A percentile compares a stretch with the other conserved stretches of the same genome.
Conservation (phyloP, 192 early-diverging fungal species). For the Chytriomyces sp. region DNA sequence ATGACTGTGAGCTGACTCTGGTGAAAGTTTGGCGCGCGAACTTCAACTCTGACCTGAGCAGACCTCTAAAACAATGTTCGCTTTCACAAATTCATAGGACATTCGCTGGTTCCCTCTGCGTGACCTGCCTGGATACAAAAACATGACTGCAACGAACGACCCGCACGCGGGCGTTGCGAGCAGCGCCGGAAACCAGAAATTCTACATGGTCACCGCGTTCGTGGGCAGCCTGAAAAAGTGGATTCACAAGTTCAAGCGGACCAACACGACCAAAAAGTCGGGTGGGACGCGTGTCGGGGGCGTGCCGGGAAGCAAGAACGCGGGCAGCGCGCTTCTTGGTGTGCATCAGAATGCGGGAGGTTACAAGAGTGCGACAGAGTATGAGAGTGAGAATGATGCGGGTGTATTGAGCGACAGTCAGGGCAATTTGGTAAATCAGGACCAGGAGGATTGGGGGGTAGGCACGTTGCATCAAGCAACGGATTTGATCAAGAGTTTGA, state of each 20-base stretch:
- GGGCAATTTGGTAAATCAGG: slow-evolving; percentile 4
- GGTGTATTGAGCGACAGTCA: neutral
- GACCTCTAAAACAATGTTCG: no score
- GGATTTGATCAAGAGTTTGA: slow-evolving; percentile 38
- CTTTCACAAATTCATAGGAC: slow-evolving; percentile 41
- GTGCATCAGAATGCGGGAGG: slow-evolving; percentile 11
- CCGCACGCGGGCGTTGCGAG: slow-evolving; percentile 6
- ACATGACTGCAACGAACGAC: slow-evolving; percentile 2
- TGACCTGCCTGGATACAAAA: slow-evolving; percentile 48
- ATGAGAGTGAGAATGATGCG: slow-evolving; percentile 27
- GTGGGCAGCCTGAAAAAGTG: slow-evolving; percentile 44
- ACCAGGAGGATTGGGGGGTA: slow-evolving; percentile 23
- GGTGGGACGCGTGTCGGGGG: slow-evolving; percentile 34
- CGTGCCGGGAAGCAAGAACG: slow-evolving; percentile 30
- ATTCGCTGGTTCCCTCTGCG: slow-evolving; percentile 51
- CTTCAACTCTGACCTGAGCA: neutral
- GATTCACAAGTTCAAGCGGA: slow-evolving; percentile 41
- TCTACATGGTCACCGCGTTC: slow-evolving; percentile 56
- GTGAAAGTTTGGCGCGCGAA: neutral
- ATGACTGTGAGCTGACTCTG: neutral
- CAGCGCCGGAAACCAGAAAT: slow-evolving; percentile 35
- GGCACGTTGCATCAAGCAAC: slow-evolving; percentile 33
- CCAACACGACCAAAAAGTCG: slow-evolving; percentile 40
- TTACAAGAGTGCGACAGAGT: slow-evolving; percentile 6
- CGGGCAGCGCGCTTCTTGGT: slow-evolving; percentile 17